phyloP scores from a whole-genome alignment of 2,329 filamentous ascomycete species.

The Metarhizium sp. region DNA sequence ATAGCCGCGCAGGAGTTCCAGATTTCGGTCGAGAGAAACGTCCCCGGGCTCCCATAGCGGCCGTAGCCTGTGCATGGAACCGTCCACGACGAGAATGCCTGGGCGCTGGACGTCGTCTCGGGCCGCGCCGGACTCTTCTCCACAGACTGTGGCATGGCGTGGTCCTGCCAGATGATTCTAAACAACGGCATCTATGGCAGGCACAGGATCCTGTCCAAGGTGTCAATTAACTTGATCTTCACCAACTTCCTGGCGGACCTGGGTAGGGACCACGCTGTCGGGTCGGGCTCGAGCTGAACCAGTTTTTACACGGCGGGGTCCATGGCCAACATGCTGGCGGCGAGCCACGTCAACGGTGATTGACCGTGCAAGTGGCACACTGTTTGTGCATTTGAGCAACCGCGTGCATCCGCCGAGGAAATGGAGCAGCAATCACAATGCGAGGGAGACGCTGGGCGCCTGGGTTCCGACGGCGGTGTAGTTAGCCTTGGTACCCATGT shows the following conservation, averaged over 20 bases:
- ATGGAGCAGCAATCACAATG: conserved; percentile 20
- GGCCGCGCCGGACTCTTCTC: conserved; percentile 27
- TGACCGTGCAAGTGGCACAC: conserved; percentile 11
- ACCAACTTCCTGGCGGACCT: conserved; percentile 21
- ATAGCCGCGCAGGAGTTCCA: conserved; percentile 23
- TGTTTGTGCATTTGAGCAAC: conserved; percentile 13
- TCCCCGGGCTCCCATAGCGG: conserved; percentile 19
- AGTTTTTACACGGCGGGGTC: conserved; percentile 12
- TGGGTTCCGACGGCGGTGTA: conserved; percentile 10
- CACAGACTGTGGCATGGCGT: conserved; percentile 19
- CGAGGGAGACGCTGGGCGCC: conserved; percentile 10
- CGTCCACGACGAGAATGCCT: conserved; percentile 27
- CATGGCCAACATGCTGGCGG: conserved; percentile 13
- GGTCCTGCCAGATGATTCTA: conserved; percentile 25
- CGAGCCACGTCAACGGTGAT: conserved; percentile 16
- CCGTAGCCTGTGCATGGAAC: conserved; percentile 28
- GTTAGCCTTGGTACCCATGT: too few species aligned
- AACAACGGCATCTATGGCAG: conserved; percentile 26
- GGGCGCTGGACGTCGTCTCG: conserved; percentile 22
- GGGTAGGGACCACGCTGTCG: conserved; percentile 10
- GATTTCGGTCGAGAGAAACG: conserved; percentile 14
- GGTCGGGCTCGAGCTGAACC: conserved; percentile 12
- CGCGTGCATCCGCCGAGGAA: conserved; percentile 11
- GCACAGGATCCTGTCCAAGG: conserved; percentile 15
- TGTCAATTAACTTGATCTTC: conserved; percentile 23